A percentile compares a stretch with the other conserved stretches of the same genome.
Conservation (phyloP, 768 basidiomycete species). For the Scleroderma bovista region DNA sequence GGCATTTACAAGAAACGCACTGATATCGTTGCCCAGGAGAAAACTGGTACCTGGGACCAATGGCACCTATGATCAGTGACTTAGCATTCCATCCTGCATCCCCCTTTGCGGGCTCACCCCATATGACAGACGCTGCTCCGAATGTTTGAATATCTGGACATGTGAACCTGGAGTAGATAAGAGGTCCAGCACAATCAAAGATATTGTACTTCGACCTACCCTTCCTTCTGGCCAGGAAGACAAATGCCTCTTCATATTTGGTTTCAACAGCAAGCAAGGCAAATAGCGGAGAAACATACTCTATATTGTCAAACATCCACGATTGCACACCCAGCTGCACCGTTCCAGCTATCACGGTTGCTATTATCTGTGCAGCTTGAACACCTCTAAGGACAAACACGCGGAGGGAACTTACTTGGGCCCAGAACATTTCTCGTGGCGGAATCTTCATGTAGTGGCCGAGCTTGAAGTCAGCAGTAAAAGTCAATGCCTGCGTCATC, state of each 20-base stretch:
- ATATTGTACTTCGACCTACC: conserved; percentile 6
- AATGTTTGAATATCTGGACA: conserved; percentile 51
- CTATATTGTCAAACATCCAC: conserved; percentile 62
- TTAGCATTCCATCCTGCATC: conserved; percentile 5
- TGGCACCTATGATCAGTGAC: conserved; percentile 44
- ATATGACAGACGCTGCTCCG: conserved; percentile 53
- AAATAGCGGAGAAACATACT: conserved; percentile 31
- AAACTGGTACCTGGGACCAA: conserved; percentile 59
- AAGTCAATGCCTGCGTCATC: conserved; percentile 49
- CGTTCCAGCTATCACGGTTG: conserved; percentile 64
- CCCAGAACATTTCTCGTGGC: conserved; percentile 66
- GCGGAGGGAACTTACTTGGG: conserved; percentile 39
- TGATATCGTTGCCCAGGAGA: conserved; percentile 52
- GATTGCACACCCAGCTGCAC: conserved; percentile 70
- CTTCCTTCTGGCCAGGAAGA: conserved; percentile 36
- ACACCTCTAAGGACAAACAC: not conserved
- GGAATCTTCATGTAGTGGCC: conserved; percentile 64
- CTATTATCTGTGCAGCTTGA: conserved; percentile 41
- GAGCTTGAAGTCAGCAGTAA: conserved; percentile 75
- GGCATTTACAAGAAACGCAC: conserved; percentile 32
- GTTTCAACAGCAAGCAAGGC: not conserved
- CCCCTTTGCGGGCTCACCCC: conserved; percentile 16
- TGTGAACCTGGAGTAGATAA: conserved; percentile 31
- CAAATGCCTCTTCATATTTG: conserved; percentile 42
- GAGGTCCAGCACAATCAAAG: not conserved